Evolutionary conservation across 1,284 basidiomycete species (phyloP).

Genomic region (Cystobasidiaceae sp.): DNA sequence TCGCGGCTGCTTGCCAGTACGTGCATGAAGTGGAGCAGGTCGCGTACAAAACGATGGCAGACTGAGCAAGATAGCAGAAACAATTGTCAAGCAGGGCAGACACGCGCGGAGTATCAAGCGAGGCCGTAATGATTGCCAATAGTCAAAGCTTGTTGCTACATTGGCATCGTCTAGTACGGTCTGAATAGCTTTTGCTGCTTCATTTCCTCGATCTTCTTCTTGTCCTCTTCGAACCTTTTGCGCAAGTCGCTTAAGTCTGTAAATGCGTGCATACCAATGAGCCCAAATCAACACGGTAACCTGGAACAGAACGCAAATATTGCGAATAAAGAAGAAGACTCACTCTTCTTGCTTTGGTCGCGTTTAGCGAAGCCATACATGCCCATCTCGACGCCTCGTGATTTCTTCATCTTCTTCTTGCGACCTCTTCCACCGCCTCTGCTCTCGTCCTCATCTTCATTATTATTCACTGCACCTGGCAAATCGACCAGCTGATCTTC

Average conservation of each 20-base stretch:
- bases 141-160: no score
- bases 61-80: no score
- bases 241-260: constrained; percentile 7
- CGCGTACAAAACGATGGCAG: no score
- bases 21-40: no score
- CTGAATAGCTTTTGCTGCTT: constrained; percentile 22
- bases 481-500: neutral
- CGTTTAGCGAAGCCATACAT: constrained; percentile 29
- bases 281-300: neutral
- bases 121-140: no score
- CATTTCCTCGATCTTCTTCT: constrained; percentile 27
- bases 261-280: neutral
- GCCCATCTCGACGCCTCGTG: constrained; percentile 16
- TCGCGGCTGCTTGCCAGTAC: no score
- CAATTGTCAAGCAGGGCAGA: no score
- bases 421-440: constrained; percentile 16
- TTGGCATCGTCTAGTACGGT: constrained; percentile 21
- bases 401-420: constrained; percentile 28
- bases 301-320: neutral
- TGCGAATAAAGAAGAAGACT: neutral
- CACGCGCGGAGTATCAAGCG: no score
- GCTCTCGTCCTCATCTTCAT: constrained; percentile 1
- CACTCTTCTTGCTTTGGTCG: constrained; percentile 25
- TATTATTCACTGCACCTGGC: neutral
- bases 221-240: constrained; percentile 24